phyloP scores from a whole-genome alignment of 2,329 filamentous ascomycete species.

The Chrysoporthe austroafricana region DNA sequence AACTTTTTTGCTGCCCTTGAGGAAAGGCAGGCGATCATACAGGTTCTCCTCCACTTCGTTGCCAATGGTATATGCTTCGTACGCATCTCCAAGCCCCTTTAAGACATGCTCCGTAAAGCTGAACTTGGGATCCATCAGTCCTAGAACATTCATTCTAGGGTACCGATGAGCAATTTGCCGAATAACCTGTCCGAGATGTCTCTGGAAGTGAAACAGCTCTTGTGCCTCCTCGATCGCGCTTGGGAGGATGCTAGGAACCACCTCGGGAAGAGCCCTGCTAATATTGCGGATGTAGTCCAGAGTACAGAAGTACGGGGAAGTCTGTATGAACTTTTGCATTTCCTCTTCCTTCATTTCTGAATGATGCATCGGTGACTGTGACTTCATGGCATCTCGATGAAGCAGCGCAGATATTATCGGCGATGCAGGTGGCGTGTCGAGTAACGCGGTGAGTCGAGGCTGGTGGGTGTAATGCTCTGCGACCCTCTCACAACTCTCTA shows the following conservation, averaged over 20 bases:
- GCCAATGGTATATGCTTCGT: slow-evolving; percentile 38
- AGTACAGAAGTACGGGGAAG: slow-evolving; percentile 38
- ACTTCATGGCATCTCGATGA: no score
- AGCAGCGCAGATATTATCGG: background rate
- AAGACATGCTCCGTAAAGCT: slow-evolving; percentile 40
- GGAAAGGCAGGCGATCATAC: slow-evolving; percentile 22
- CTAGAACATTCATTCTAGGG: slow-evolving; percentile 44
- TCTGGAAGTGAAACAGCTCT: slow-evolving; percentile 37
- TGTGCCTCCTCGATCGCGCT: slow-evolving; percentile 39
- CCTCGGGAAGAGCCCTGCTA: slow-evolving; percentile 33
- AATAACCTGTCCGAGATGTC: slow-evolving; percentile 40
- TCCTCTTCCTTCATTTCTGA: slow-evolving; percentile 34
- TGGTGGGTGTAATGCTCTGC: slow-evolving; percentile 36
- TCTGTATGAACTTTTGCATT: slow-evolving; percentile 38
- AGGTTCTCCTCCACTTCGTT: slow-evolving; percentile 31
- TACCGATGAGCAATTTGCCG: slow-evolving; percentile 46
- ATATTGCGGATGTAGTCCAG: slow-evolving; percentile 38
- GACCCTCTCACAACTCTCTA: slow-evolving; percentile 43
- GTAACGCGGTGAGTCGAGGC: background rate
- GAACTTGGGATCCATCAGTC: slow-evolving; percentile 39
- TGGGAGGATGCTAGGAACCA: slow-evolving; percentile 33
- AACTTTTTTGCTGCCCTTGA: slow-evolving; percentile 30
- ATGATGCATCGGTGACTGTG: no score
- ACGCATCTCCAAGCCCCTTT: slow-evolving; percentile 37
- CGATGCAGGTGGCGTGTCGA: slow-evolving; percentile 17